Base-by-base conservation (phyloP, 345 rosid species). In the Arabis hirsuta region DNA sequence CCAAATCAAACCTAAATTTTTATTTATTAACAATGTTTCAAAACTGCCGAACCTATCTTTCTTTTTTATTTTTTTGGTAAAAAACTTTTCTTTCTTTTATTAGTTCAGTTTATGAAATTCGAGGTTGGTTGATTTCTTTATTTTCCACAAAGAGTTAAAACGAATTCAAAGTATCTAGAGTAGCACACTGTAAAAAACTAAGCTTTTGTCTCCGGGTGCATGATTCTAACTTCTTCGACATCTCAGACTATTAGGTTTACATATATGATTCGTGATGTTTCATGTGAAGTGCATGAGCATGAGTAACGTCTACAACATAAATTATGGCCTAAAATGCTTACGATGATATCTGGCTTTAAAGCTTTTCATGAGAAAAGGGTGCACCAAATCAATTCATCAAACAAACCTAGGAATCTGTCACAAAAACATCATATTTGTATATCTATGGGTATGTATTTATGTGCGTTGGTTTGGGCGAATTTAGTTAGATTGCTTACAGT, bases 1-100 rank as follows among this genome's bases (percentile, higher is more conserved):
- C 74, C 70, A 54, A 75, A 75, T 69, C 20, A 10, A 74, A 54
- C 9, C 9, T 31, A n/a, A n/a, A n/a, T 50, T 59, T 75, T 54
- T 46, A 56, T 56, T 55, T 56, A 73, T 26, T 26, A 48, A 57
- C 60, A 55, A 46, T 19, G 34, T 48, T 36, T 47, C 2, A 2
- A 24, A 14, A 50, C 8, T 10, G 11, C 31, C 10, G 38, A 51
- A 39, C 11, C 43, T 39, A 62, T 62, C 62, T 41, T 46, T 51
- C 60, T 31, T 65, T 66, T 74, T n/a, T n/a, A n/a, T n/a, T n/a
- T n/a, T n/a, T n/a, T n/a, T n/a, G n/a, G n/a, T n/a, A n/a, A n/a
- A n/a, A n/a, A n/a, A n/a, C 62, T 41, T 46, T 51, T 62, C 62
- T 41, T 46, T 51, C 60, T 31, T 65, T 66, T 74, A 59, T 42